Percentiles rank a stretch among this genome's conserved stretches.
Evolutionary conservation across 192 early-diverging fungal genomes (phyloP).

Genomic region (Chytriomyces sp.): DNA sequence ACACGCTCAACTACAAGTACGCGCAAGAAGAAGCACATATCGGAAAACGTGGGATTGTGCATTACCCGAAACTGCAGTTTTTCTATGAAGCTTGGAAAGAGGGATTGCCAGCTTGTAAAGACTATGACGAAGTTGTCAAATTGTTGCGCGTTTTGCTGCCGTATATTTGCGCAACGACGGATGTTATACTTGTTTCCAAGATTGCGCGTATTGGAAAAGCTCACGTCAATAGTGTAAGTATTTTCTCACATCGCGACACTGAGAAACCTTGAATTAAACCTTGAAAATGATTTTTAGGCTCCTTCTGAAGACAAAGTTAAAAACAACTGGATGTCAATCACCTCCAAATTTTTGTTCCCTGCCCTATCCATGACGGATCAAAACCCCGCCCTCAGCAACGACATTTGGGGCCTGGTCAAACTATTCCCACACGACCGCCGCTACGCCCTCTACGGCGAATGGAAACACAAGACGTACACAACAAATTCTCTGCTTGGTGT

Average conservation of each 20-base stretch:
- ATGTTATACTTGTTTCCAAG: constrained; percentile 50
- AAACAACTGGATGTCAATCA: constrained; percentile 52
- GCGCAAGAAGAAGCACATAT: constrained; percentile 30
- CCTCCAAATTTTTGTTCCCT: constrained; percentile 66
- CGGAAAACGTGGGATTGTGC: constrained; percentile 35
- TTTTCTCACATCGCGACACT: too few relatives aligned
- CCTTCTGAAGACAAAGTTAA: constrained; percentile 26
- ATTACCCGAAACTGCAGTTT: constrained; percentile 55
- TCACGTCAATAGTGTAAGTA: constrained; percentile 33
- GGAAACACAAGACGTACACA: constrained; percentile 67
- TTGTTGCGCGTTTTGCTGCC: constrained; percentile 36
- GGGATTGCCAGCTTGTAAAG: constrained; percentile 35
- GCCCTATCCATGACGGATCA: constrained; percentile 62
- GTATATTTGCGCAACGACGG: constrained; percentile 50
- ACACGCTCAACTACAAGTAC: constrained; percentile 38
- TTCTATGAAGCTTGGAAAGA: constrained; percentile 69
- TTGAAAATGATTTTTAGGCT: background rate
- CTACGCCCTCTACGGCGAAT: constrained; percentile 79
- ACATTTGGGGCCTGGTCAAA: constrained; percentile 72
- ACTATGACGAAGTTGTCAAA: constrained; percentile 30
- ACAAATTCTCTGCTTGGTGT: constrained; percentile 60
- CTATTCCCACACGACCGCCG: constrained; percentile 63
- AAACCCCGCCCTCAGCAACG: constrained; percentile 69
- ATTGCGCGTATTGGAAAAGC: constrained; percentile 50
- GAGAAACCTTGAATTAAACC: too few relatives aligned